Evolutionary conservation across 768 basidiomycete genomes (phyloP).

Genomic region (Rhodotorula taiwanensis): DNA sequence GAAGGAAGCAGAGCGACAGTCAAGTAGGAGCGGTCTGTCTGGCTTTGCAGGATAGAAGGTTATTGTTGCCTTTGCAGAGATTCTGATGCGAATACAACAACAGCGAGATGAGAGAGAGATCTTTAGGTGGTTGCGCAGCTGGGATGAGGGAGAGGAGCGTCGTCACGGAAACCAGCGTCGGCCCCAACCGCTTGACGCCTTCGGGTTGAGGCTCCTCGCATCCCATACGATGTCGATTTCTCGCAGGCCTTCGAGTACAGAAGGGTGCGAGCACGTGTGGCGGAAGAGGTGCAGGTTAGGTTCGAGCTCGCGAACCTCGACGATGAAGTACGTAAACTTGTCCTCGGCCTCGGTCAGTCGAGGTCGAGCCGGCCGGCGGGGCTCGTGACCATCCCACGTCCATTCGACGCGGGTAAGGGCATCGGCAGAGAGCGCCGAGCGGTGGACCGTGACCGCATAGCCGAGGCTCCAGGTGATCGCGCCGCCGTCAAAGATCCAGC

Average conservation of each 20-base stretch:
- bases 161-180: no score
- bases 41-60: no score
- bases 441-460: slow-evolving; percentile 24
- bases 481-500: slow-evolving; percentile 33
- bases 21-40: no score
- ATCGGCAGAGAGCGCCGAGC: background rate
- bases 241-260: background rate
- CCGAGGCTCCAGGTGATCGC: slow-evolving; percentile 10
- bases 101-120: no score
- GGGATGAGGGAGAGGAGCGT: no score
- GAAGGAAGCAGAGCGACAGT: no score
- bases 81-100: no score
- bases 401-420: slow-evolving; percentile 14
- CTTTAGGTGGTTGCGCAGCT: no score
- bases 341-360: slow-evolving; percentile 4
- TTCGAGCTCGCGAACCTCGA: no score
- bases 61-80: no score
- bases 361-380: background rate
- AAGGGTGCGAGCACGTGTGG: slow-evolving; percentile 18
- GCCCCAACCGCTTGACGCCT: no score
- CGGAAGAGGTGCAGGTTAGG: slow-evolving; percentile 17
- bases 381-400: slow-evolving; percentile 20
- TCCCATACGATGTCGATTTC: slow-evolving; percentile 22
- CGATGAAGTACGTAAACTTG: slow-evolving; percentile 32
- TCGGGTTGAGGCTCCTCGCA: no score